Conservation (phyloP, 2,329 filamentous ascomycete genomes). For the Aspergillus sp. region DNA sequence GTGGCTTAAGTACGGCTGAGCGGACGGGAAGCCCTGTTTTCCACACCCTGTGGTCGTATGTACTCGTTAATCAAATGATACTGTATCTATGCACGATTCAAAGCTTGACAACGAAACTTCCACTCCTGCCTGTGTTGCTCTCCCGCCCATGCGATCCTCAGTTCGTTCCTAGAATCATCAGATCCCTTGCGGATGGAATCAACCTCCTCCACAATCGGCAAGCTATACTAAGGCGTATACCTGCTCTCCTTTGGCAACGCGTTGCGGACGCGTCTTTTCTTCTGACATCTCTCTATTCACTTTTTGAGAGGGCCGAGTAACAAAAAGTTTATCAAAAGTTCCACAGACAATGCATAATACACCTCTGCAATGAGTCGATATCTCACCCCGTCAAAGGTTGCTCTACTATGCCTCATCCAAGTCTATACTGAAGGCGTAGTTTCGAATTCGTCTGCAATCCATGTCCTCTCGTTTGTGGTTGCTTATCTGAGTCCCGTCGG, state of each 20-base stretch:
- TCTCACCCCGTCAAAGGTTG: slow-evolving; percentile 85
- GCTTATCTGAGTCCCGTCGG: slow-evolving; percentile 60
- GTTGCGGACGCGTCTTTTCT: background rate
- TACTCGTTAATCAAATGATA: background rate
- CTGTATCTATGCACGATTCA: background rate
- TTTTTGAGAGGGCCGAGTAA: background rate
- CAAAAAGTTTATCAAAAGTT: background rate
- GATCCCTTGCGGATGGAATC: background rate
- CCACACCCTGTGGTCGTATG: slow-evolving; percentile 15
- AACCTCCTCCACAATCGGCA: background rate
- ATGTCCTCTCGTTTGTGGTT: slow-evolving; percentile 76
- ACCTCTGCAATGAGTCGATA: slow-evolving; percentile 67
- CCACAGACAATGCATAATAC: slow-evolving; percentile 1
- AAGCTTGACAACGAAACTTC: background rate
- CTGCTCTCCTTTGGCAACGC: background rate
- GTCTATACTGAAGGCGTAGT: slow-evolving; percentile 74
- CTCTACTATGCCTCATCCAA: slow-evolving; percentile 75
- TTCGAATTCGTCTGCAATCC: slow-evolving; percentile 68
- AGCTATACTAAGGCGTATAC: background rate
- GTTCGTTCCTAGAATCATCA: background rate
- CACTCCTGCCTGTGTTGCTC: background rate
- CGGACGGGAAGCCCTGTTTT: slow-evolving; percentile 16
- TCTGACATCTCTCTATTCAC: background rate
- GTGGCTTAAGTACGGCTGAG: slow-evolving; percentile 15
- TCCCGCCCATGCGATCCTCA: background rate